phyloP scores from a whole-genome alignment of 2,329 filamentous ascomycete species.

The Neonectria faginata region DNA sequence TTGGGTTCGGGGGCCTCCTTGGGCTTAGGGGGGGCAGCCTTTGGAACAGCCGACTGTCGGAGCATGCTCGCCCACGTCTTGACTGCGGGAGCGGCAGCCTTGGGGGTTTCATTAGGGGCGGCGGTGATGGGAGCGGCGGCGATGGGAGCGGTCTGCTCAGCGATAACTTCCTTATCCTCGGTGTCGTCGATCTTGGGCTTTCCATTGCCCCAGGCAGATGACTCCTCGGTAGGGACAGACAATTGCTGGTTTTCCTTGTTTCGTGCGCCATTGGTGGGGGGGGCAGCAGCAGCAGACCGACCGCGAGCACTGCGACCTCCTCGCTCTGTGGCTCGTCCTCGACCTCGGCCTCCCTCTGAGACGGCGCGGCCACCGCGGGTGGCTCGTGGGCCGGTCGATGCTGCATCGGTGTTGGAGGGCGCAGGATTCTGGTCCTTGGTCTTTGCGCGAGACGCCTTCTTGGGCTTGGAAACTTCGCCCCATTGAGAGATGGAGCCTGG shows the following conservation, averaged over 20 bases:
- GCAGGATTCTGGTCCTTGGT: conserved; percentile 71
- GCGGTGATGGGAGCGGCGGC: conserved; percentile 21
- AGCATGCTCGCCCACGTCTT: conserved; percentile 85
- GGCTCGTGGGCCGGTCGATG: conserved; percentile 58
- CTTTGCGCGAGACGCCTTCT: conserved; percentile 82
- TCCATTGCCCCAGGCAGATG: conserved; percentile 62
- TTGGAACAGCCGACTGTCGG: conserved; percentile 67
- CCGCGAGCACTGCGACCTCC: conserved; percentile 73
- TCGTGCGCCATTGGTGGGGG: conserved; percentile 72
- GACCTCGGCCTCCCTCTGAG: conserved; percentile 71
- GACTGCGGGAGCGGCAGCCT: conserved; percentile 54
- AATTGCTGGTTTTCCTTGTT: conserved; percentile 66
- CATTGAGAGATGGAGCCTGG: conserved; percentile 84
- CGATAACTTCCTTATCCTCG: conserved; percentile 50
- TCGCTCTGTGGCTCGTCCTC: conserved; percentile 72
- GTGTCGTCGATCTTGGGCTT: conserved; percentile 50
- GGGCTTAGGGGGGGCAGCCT: conserved; percentile 67
- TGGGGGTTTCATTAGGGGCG: conserved; percentile 52
- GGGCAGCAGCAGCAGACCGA: conserved; percentile 66
- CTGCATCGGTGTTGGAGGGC: conserved; percentile 60
- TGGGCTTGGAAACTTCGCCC: conserved; percentile 84
- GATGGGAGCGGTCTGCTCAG: conserved; percentile 46
- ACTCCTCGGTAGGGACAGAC: conserved; percentile 78
- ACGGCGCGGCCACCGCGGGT: conserved; percentile 72
- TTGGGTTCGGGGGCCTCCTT: conserved; percentile 62